Evolutionary conservation across 305 asterid genomes (phyloP).

Genomic region (Solanum hybrid): DNA sequence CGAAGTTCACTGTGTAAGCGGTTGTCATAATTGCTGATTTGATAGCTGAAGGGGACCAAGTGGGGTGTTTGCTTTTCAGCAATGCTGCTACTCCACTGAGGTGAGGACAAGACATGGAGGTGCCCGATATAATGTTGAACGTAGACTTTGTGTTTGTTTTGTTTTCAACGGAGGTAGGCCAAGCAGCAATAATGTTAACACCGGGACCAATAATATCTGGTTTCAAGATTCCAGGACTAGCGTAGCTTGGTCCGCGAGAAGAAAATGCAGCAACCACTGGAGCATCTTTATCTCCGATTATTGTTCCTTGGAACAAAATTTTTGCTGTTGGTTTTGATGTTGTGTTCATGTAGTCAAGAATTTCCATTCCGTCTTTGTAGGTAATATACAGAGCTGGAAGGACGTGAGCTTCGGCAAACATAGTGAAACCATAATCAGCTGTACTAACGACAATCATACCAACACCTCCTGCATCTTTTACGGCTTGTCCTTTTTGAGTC

Average conservation of each 20-base stretch:
- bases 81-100: constrained; percentile 68
- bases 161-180: constrained; percentile 50
- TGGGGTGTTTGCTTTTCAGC: constrained; percentile 56
- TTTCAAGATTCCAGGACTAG: constrained; percentile 60
- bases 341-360: constrained; percentile 30
- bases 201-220: constrained; percentile 87
- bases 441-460: constrained; percentile 15
- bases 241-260: constrained; percentile 66
- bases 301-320: constrained; percentile 49
- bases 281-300: constrained; percentile 57
- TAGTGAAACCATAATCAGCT: not conserved
- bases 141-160: constrained; percentile 30
- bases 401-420: not conserved
- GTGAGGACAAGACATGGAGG: constrained; percentile 91
- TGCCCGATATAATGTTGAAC: constrained; percentile 59
- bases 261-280: constrained; percentile 81
- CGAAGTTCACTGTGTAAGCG: constrained; percentile 28
- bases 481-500: constrained; percentile 7
- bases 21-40: constrained; percentile 66
- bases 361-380: constrained; percentile 28
- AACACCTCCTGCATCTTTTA: constrained; percentile 21
- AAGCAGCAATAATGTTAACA: constrained; percentile 56
- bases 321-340: constrained; percentile 32
- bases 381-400: constrained; percentile 43
- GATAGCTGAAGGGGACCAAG: constrained; percentile 45